Base-by-base conservation (phyloP, 1,139 yeast species). In the Yamadazyma kanchanaburiensis region DNA sequence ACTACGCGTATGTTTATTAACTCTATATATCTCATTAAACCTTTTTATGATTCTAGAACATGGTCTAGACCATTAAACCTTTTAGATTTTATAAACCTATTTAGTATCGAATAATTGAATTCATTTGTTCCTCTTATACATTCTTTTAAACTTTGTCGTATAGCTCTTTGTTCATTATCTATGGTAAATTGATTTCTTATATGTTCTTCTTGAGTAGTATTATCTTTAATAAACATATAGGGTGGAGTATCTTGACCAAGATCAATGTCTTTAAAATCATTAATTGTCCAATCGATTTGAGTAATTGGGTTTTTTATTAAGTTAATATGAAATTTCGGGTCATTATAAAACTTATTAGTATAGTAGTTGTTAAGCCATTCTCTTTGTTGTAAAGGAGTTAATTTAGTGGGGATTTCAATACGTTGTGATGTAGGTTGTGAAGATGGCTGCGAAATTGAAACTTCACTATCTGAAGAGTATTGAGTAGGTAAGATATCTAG, bases 231-330 rank as follows among this genome's bases (percentile, higher is more conserved):
- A 28, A 32, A 43, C 28, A 41, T 39, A 15, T 28, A 43, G 14
- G 47, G 48, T 11, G 48, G 48, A 4, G 48, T 42, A 4, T 44
- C 47, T 13, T 40, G 47, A 6, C 34, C 34, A 3, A 30, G n/a
- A 11, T 36, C 42, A 12, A 37, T 33, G 3, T 34, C 28, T 28
- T 57, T 57, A 46, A 74, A 74, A 45, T 74, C 80, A 22, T 60
- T 59, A 10, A 64, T 46, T 10, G 60, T 58, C 78, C 78, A 73
- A 15, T 47, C 37, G 22, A 34, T 41, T 25, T 44, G 44, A 15
- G 53, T 51, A 12, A 58, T 53, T 6, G 64, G 64, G 32, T 59
- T 53, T 1, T 19, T 35, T 2, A 32, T 28, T n/a, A 66, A 44
- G 33, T 58, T 48, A 15, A 66, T 49, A 17, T 35, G 45, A 34